A percentile compares a stretch with the other conserved stretches of the same genome.
Evolutionary conservation across 1,139 yeast species (phyloP).

Genomic region (Casaregolazyma lundiana): DNA sequence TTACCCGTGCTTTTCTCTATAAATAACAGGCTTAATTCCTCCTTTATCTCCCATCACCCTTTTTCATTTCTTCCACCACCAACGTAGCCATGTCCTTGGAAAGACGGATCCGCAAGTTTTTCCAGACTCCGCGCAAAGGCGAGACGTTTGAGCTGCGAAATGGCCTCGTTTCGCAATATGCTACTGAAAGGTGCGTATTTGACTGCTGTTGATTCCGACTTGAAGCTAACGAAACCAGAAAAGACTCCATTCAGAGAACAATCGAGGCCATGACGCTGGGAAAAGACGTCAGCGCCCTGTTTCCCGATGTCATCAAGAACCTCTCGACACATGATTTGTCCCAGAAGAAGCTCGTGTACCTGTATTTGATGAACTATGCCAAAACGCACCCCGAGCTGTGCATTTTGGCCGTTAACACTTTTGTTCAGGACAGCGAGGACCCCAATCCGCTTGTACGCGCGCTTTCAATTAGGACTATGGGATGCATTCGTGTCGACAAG

Average conservation of each 20-base stretch:
- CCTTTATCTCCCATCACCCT: background rate
- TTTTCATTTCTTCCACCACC: background rate
- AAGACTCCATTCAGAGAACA: slow-evolving; percentile 94
- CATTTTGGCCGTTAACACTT: slow-evolving; percentile 93
- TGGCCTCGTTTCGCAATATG: slow-evolving; percentile 92
- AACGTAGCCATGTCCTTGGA: slow-evolving; percentile 33
- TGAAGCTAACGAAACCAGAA: slow-evolving; percentile 37
- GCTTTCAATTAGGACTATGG: slow-evolving; percentile 97
- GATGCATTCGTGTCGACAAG: slow-evolving; percentile 91
- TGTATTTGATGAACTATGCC: slow-evolving; percentile 95
- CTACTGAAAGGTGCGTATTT: slow-evolving; percentile 54
- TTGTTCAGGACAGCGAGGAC: slow-evolving; percentile 89
- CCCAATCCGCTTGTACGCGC: slow-evolving; percentile 96
- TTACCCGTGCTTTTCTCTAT: too few species aligned
- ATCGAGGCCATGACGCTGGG: slow-evolving; percentile 99
- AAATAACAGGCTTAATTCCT: too few species aligned
- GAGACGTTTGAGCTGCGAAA: slow-evolving; percentile 85
- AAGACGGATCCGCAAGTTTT: slow-evolving; percentile 48
- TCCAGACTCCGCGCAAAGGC: slow-evolving; percentile 57
- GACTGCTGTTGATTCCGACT: too few species aligned
- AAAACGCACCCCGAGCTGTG: slow-evolving; percentile 94
- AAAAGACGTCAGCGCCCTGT: slow-evolving; percentile 91
- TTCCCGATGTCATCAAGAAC: slow-evolving; percentile 94
- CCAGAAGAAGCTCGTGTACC: slow-evolving; percentile 91
- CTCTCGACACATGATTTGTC: slow-evolving; percentile 96